Percentiles rank a stretch among this genome's conserved stretches.
Evolutionary conservation across 352 stramenopile genomes (phyloP).

Genomic region (Pythium angustatum): DNA sequence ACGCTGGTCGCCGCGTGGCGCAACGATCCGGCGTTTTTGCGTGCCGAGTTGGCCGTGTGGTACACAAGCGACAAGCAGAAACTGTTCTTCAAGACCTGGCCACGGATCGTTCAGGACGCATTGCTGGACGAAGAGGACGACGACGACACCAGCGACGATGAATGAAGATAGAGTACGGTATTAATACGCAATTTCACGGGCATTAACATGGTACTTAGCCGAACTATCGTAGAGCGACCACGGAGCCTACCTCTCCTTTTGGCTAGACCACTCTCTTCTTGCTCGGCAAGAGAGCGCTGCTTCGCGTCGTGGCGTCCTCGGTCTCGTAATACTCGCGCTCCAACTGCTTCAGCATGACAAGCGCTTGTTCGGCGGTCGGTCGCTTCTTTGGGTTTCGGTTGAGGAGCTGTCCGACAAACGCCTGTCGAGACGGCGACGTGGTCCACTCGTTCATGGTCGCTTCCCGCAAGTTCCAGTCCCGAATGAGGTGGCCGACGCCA

Average conservation of each 20-base stretch:
- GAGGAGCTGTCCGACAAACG: not conserved
- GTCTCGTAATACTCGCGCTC: not conserved
- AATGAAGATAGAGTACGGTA: conserved; percentile 11
- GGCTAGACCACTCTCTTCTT: too few species aligned
- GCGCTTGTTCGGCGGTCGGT: not conserved
- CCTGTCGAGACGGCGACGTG: not conserved
- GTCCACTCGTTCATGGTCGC: not conserved
- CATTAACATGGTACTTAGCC: too few species aligned
- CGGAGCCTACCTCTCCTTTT: too few species aligned
- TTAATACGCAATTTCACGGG: not conserved
- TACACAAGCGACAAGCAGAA: conserved; percentile 57
- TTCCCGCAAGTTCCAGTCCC: not conserved
- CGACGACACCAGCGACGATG: not conserved
- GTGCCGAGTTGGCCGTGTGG: conserved; percentile 55
- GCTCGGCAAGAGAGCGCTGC: too few species aligned
- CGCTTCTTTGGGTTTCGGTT: not conserved
- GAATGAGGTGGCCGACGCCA: conserved; percentile 13
- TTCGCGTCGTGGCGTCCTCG: too few species aligned
- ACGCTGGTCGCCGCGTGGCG: conserved; percentile 50
- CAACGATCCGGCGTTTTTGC: conserved; percentile 48
- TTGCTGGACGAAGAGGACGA: conserved; percentile 18
- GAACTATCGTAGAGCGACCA: too few species aligned
- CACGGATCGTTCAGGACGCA: conserved; percentile 27
- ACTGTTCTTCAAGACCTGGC: conserved; percentile 52
- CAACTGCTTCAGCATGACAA: not conserved